Percentiles rank a stretch among this genome's conserved stretches.
Conservation (phyloP, 257 asterid species). For the Prunella vulgaris region DNA sequence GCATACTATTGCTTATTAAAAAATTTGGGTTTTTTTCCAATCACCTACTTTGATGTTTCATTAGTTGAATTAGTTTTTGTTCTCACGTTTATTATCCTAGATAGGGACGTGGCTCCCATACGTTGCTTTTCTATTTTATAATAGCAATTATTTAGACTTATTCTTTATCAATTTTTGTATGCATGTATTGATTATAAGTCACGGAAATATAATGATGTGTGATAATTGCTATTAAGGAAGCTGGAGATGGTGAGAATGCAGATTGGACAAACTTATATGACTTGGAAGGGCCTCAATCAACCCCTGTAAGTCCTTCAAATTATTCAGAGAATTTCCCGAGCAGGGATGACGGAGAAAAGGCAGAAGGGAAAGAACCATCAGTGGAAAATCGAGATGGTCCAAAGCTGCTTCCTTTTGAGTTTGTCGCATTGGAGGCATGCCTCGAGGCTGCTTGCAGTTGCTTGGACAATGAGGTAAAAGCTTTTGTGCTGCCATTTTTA, state of each 20-base stretch:
- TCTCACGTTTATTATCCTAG: background rate
- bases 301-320: conserved; percentile 42
- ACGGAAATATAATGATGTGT: conserved; percentile 10
- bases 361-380: conserved; percentile 52
- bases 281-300: conserved; percentile 59
- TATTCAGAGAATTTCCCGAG: conserved; percentile 45
- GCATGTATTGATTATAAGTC: background rate
- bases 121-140: no score
- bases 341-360: conserved; percentile 46
- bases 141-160: background rate
- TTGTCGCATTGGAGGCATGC: conserved; percentile 94
- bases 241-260: conserved; percentile 65
- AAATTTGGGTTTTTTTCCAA: background rate
- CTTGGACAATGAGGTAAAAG: conserved; percentile 73
- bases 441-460: conserved; percentile 97
- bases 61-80: no score
- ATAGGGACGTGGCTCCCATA: no score
- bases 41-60: background rate
- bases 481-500: background rate
- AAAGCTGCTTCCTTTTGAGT: conserved; percentile 90
- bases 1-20: background rate
- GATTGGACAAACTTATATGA: conserved; percentile 84
- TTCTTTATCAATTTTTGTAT: conserved; percentile 2
- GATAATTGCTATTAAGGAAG: conserved; percentile 52
- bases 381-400: conserved; percentile 75